These are phyloP conservation scores for Aspergillus intermedius DNA, from an alignment of 2,329 filamentous ascomycete species.

Conservation along the genomic window DNA sequence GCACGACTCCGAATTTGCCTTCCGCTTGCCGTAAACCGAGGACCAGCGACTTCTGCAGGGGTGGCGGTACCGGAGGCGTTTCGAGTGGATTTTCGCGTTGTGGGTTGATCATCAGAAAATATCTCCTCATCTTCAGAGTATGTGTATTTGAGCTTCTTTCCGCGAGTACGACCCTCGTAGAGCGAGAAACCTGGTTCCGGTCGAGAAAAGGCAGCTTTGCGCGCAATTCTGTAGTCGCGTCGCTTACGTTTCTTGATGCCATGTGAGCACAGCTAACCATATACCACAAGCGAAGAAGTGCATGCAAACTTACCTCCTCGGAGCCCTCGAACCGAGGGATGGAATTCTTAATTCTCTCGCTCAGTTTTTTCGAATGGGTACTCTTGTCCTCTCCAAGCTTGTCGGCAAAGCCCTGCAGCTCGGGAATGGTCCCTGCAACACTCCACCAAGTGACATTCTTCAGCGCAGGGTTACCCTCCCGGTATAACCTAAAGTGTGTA, in stretches of 20 bases:
- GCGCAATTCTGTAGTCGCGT: conserved; percentile 80
- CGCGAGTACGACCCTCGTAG: conserved; percentile 92
- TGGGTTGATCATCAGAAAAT: conserved; percentile 56
- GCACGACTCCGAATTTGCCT: conserved; percentile 61
- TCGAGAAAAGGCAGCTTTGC: conserved; percentile 79
- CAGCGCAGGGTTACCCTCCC: conserved; percentile 78
- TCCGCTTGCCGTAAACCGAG: conserved; percentile 72
- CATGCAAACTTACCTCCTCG: conserved; percentile 62
- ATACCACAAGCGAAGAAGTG: background rate
- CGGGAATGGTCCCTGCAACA: conserved; percentile 83
- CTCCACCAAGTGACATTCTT: conserved; percentile 83
- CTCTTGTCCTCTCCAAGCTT: conserved; percentile 75
- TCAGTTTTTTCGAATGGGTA: conserved; percentile 70
- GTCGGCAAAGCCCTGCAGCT: conserved; percentile 66
- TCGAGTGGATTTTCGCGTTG: conserved; percentile 57
- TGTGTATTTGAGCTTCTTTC: conserved; percentile 94
- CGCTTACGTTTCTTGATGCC: conserved; percentile 76
- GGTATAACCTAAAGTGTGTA: conserved; percentile 86
- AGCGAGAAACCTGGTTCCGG: conserved; percentile 85
- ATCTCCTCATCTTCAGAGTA: conserved; percentile 84
- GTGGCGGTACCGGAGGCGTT: conserved; percentile 64
- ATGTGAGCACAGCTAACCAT: conserved; percentile 9
- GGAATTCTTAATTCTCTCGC: conserved; percentile 68
- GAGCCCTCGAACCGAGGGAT: conserved; percentile 88
- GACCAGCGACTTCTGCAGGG: conserved; percentile 61